Base-by-base conservation (phyloP, 805 yeast species). In the Zygotorulaspora chibaensis region DNA sequence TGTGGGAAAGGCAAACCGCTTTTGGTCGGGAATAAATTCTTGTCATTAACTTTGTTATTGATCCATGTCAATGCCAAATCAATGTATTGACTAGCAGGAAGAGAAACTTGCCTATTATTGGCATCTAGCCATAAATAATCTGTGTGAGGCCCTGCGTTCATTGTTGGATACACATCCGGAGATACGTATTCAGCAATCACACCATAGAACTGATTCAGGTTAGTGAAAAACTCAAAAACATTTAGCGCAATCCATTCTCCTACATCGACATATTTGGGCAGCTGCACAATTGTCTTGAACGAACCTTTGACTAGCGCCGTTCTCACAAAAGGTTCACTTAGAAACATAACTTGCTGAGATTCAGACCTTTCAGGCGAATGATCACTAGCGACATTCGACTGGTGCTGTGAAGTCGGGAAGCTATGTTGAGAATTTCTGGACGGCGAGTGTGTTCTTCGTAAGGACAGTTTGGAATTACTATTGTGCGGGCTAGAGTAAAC, bases 191-290 rank as follows among this genome's bases (percentile, higher is more conserved):
- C 98, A 2, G 89, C 77, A 36, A 93, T 77, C n/a, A 89, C 85
- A 1, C 93, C 95, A 63, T 87, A 89, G 58, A 91, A 89, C 61
- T 86, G 93, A 55, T 86, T 84, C 47, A 93, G 67, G 59, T 87
- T 88, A 40, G 85, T 84, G 69, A 83, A 88, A 54, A 87, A 79
- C 66, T 93, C 99, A 66, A 90, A 90, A 6, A 87, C 81, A 43
- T 89, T 93, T 45, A 93, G 76, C 1, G 98, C 96, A 13, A 93
- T 73, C 99, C 99, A 93, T 65, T 93, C 99, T 45, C 89, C 87
- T 48, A 80, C 75, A 59, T 93, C 98, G 10, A 95, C 97, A 61
- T 91, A 91, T 61, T 87, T 88, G 15, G 99, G 99, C 17, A 88
- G 72, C 61, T 87, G 96, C 1, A 93, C 97, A 53, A 93, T 93